Conservation (phyloP, 2,329 filamentous ascomycete species). For the Passalora sequoiae region DNA sequence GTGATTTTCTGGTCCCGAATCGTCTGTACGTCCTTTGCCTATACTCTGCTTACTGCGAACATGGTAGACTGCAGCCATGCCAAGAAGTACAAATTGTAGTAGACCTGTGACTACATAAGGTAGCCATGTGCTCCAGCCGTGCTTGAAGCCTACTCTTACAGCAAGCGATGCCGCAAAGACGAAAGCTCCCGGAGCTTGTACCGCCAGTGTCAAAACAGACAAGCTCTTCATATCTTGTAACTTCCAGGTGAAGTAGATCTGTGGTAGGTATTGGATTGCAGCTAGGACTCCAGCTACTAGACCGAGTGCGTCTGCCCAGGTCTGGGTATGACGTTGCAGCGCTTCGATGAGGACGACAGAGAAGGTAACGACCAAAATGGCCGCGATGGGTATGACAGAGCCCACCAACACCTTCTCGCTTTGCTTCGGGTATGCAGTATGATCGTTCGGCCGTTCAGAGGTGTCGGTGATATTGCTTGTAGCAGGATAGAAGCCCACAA, state of each 20-base stretch:
- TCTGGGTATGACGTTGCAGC: constrained; percentile 58
- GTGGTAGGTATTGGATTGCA: constrained; percentile 85
- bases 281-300: constrained; percentile 73
- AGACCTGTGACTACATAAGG: constrained; percentile 81
- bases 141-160: constrained; percentile 62
- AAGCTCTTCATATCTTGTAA: constrained; percentile 83
- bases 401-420: constrained; percentile 63
- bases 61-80: constrained; percentile 55
- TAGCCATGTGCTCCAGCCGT: constrained; percentile 93
- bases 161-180: constrained; percentile 77
- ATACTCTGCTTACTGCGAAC: too few species aligned
- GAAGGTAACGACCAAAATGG: constrained; percentile 62
- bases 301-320: constrained; percentile 82
- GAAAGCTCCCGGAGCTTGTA: constrained; percentile 89
- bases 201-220: constrained; percentile 96
- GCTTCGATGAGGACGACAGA: constrained; percentile 62
- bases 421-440: neutral
- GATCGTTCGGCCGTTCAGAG: constrained; percentile 59
- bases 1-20: too few species aligned
- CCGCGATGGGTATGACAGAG: constrained; percentile 66
- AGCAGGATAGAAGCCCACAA: constrained; percentile 80
- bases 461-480: constrained; percentile 43
- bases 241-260: constrained; percentile 86
- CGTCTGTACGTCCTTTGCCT: too few species aligned
- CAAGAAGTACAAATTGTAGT: constrained; percentile 75